Conservation (phyloP, 31 red algal species). For the Asparagopsis taxiformis region DNA sequence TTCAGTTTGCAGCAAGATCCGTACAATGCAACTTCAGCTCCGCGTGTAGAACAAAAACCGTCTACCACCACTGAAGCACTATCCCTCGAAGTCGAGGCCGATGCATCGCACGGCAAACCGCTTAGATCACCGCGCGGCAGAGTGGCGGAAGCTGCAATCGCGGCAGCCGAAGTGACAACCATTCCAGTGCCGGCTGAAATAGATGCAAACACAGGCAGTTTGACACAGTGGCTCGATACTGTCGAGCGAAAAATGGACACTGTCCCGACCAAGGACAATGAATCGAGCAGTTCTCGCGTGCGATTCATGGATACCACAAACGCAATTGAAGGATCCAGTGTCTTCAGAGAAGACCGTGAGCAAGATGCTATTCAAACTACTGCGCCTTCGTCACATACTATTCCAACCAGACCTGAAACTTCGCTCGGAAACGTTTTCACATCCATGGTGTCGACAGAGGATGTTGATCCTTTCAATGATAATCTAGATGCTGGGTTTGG, state of each 20-base stretch:
- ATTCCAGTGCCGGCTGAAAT: not conserved
- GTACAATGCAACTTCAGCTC: slow-evolving; percentile 22
- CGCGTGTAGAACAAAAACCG: slow-evolving; percentile 1
- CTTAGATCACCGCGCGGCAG: slow-evolving; percentile 58
- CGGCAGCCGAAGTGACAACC: slow-evolving; percentile 44
- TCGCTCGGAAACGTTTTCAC: too few species aligned
- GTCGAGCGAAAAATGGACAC: not conserved
- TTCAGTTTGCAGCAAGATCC: slow-evolving; percentile 9
- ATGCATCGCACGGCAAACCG: slow-evolving; percentile 14
- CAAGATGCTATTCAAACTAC: not conserved
- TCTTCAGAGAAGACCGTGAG: not conserved
- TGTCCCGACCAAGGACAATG: not conserved
- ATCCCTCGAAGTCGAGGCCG: slow-evolving; percentile 44
- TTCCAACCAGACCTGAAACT: too few species aligned
- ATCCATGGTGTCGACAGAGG: too few species aligned
- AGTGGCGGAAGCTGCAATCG: slow-evolving; percentile 55
- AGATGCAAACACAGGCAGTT: not conserved
- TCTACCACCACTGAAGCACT: slow-evolving; percentile 54
- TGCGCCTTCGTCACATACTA: too few species aligned
- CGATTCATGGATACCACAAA: slow-evolving; percentile 21
- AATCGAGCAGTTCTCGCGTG: not conserved
- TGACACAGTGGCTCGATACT: not conserved
- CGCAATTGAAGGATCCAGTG: not conserved
- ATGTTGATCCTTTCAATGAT: not conserved
- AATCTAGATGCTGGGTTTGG: not conserved